A percentile compares a stretch with the other conserved stretches of the same genome.
Evolutionary conservation across 2,329 filamentous ascomycete genomes (phyloP).

Genomic region (Apiospora aurea): DNA sequence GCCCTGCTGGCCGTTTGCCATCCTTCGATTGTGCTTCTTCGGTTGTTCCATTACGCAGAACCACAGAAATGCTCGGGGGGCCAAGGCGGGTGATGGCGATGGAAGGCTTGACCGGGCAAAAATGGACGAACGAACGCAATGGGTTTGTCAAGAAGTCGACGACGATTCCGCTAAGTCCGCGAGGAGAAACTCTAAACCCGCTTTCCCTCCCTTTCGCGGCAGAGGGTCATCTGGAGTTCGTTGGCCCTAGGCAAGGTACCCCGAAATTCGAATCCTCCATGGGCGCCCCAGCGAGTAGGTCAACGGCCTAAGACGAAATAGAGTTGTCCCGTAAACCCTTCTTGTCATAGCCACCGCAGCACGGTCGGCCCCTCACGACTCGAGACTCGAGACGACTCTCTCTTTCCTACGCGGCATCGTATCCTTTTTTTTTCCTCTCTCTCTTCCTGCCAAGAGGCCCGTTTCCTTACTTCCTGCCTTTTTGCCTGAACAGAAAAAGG

Average conservation of each 20-base stretch:
- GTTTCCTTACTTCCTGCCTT: background rate
- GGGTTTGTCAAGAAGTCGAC: background rate
- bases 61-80: too few relatives aligned
- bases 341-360: background rate
- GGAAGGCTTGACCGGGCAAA: background rate
- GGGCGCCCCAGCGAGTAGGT: background rate
- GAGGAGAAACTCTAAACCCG: background rate
- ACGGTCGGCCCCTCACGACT: background rate
- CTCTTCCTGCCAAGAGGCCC: background rate
- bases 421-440: background rate
- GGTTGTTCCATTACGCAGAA: too few relatives aligned
- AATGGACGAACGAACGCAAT: background rate
- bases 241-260: background rate
- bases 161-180: background rate
- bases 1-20: background rate
- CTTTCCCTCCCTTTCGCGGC: background rate
- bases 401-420: background rate
- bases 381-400: too few relatives aligned
- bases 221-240: background rate
- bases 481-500: background rate
- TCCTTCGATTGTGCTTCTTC: background rate
- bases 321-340: background rate
- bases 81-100: background rate
- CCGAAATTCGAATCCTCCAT: too few relatives aligned
- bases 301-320: conserved; percentile 4